Conservation (phyloP, 1,284 basidiomycete species). For the Coniferiporia sulphurascens region DNA sequence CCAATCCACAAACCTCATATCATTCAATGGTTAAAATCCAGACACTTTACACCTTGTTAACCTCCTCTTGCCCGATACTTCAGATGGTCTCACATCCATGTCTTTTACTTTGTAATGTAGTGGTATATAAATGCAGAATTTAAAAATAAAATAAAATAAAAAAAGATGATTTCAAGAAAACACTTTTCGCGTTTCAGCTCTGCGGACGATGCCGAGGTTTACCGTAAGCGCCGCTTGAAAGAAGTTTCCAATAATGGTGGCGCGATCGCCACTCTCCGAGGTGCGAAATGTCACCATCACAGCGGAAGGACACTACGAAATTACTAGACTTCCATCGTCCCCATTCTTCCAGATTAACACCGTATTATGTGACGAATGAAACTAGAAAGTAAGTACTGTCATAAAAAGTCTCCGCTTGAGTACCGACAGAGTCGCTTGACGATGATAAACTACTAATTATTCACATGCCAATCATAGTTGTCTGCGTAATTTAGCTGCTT, state of each 20-base stretch:
- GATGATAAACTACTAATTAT: too few relatives aligned
- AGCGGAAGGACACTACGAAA: not conserved
- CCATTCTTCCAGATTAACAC: not conserved
- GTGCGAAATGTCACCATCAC: not conserved
- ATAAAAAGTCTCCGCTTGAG: not conserved
- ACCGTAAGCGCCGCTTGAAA: not conserved
- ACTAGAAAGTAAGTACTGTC: conserved; percentile 1
- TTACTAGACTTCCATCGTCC: conserved; percentile 13
- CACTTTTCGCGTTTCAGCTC: too few relatives aligned
- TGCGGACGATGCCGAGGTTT: not conserved
- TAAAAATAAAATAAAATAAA: too few relatives aligned
- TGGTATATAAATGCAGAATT: too few relatives aligned
- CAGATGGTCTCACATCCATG: too few relatives aligned
- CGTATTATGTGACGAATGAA: conserved; percentile 5
- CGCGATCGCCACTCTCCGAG: not conserved
- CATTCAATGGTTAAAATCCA: too few relatives aligned
- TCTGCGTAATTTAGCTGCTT: conserved; percentile 50
- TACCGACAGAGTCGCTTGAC: too few relatives aligned
- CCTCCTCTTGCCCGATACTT: too few relatives aligned
- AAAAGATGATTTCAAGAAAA: too few relatives aligned
- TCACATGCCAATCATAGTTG: conserved; percentile 39
- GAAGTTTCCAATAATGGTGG: not conserved
- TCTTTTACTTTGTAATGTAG: too few relatives aligned
- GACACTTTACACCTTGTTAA: too few relatives aligned
- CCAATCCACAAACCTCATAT: too few relatives aligned